These are phyloP conservation scores for Arthrobotrys megalospora DNA, from an alignment of 2,329 filamentous ascomycete species.

Conservation along the genomic window DNA sequence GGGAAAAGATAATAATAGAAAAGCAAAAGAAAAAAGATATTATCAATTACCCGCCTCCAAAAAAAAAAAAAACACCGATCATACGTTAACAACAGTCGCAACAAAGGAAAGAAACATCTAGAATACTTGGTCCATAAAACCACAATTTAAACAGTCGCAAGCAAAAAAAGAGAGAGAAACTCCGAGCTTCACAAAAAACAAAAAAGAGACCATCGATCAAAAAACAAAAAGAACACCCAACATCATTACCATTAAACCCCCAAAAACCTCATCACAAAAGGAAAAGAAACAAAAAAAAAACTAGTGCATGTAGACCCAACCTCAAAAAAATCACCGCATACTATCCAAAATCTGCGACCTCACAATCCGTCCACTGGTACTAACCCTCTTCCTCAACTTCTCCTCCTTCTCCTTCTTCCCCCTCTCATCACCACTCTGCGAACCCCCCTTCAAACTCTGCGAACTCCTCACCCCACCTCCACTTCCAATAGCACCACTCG, in stretches of 20 bases:
- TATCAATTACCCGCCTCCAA: conserved; percentile 1
- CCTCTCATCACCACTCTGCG: conserved; percentile 67
- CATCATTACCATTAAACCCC: conserved; percentile 25
- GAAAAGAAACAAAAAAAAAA: background rate
- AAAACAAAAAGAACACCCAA: background rate
- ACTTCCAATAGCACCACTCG: conserved; percentile 10
- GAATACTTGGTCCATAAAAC: too few species aligned
- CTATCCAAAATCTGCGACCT: conserved; percentile 52
- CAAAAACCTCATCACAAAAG: conserved; percentile 1
- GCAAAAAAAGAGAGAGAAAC: conserved; percentile 2
- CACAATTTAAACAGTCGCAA: too few species aligned
- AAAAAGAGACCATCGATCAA: background rate
- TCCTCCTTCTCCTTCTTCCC: conserved; percentile 74
- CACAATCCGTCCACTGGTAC: conserved; percentile 79
- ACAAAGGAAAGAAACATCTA: background rate
- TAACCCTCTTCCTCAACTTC: conserved; percentile 83
- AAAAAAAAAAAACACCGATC: background rate
- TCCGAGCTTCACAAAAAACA: conserved; percentile 14
- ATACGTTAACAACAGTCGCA: background rate
- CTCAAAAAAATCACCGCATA: conserved; percentile 48
- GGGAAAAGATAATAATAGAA: background rate
- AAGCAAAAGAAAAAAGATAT: background rate
- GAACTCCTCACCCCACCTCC: conserved; percentile 9
- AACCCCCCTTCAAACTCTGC: conserved; percentile 51
- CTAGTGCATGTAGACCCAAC: background rate